These are phyloP conservation scores for Cercophora sp. DNA, from an alignment of 495 filamentous ascomycete genomes.

Conservation along the genomic window DNA sequence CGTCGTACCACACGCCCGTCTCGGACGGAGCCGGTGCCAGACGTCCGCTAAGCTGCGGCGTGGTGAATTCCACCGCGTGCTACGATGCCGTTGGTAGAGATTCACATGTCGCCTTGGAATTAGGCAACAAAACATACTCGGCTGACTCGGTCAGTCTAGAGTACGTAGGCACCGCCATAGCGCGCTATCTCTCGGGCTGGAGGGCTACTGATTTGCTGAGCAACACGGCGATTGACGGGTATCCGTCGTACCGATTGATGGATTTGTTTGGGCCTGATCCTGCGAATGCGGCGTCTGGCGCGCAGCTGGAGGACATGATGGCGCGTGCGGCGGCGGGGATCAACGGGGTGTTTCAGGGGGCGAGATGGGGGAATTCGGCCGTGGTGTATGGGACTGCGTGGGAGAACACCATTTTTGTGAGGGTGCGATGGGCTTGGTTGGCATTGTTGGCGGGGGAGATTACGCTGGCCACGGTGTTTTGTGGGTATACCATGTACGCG, in stretches of 20 bases:
- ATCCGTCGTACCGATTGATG: not conserved
- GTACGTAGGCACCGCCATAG: not conserved
- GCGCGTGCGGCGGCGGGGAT: not conserved
- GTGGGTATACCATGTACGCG: not conserved
- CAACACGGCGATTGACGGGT: not conserved
- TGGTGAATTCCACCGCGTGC: not conserved
- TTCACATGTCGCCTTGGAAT: not conserved
- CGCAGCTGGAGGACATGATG: not conserved
- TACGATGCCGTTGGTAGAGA: not conserved
- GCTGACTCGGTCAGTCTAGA: not conserved
- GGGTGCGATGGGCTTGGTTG: not conserved
- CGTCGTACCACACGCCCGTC: too few relatives aligned
- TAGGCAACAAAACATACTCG: not conserved
- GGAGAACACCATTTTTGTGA: not conserved
- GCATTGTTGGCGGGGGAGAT: not conserved
- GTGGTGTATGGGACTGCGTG: not conserved
- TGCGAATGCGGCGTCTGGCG: not conserved
- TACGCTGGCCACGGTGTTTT: not conserved
- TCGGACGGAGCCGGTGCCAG: not conserved
- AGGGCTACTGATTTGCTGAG: not conserved
- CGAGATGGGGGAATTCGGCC: not conserved
- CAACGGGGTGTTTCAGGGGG: not conserved
- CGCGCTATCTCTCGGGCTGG: not conserved
- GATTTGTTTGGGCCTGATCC: not conserved
- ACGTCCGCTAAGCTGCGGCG: not conserved